These are phyloP conservation scores for Nasturtium officinale DNA, from an alignment of 345 rosid species.

Conservation along the genomic window DNA sequence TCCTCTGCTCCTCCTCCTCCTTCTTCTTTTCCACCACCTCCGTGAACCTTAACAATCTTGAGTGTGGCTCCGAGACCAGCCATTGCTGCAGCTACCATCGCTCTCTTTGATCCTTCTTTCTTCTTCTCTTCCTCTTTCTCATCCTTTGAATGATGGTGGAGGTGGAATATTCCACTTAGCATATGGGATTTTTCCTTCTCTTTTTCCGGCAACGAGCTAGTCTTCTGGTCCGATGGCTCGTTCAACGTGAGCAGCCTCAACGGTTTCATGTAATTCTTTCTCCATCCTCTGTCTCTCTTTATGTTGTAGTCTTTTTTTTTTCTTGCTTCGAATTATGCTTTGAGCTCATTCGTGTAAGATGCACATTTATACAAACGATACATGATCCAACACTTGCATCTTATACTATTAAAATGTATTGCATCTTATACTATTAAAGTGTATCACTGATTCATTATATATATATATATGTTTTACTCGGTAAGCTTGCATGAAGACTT, in stretches of 20 bases:
- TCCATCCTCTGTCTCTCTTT: constrained; percentile 21
- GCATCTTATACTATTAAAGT: not conserved
- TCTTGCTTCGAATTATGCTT: not conserved
- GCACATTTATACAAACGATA: constrained; percentile 12
- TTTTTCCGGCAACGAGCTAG: constrained; percentile 7
- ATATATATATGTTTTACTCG: not conserved
- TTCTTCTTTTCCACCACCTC: not conserved
- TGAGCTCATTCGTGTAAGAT: not conserved
- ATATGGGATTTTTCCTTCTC: constrained; percentile 16
- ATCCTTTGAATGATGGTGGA: constrained; percentile 37
- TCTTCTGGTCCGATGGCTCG: constrained; percentile 22
- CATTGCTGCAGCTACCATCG: constrained; percentile 37
- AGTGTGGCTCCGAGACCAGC: not conserved
- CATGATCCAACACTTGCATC: constrained; percentile 20
- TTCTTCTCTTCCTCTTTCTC: constrained; percentile 39
- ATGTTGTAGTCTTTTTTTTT: not conserved
- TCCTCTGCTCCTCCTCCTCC: too few species aligned
- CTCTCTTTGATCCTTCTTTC: constrained; percentile 42
- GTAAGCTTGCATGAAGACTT: not conserved
- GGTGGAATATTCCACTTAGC: constrained; percentile 39
- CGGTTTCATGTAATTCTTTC: constrained; percentile 16
- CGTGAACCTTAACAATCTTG: not conserved
- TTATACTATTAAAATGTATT: too few species aligned
- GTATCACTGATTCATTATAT: not conserved
- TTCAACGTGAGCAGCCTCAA: constrained; percentile 22